Evolutionary conservation across 2,329 filamentous ascomycete genomes (phyloP), one percentile per base, ranked within the genome.

Genomic region (Zasmidium citrigriseum): DNA sequence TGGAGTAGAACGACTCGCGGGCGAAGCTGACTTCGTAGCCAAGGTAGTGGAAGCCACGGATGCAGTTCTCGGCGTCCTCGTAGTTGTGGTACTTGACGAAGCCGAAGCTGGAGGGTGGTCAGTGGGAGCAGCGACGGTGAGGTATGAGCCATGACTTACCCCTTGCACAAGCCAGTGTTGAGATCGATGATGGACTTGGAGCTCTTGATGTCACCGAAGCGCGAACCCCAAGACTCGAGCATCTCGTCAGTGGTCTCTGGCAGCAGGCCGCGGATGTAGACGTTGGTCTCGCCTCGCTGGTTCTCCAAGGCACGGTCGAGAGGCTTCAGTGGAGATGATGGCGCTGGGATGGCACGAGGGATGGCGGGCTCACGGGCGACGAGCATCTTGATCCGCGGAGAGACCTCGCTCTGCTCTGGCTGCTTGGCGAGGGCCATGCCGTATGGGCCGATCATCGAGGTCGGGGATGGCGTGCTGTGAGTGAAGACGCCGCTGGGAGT

Each of bases 151-250:
- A 16, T 52, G 9, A 77, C 83, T 70, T 78, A 96, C 95, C 95
- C 95, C 79, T 99, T 99, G 85, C 95, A 99, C 63, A 92, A 88
- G 60, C 92, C 91, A 50, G 91, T 96, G 66, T 89, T 88, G 53
- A 93, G 89, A 77, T 99, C 96, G 70, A 99, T 96, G 77, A 99
- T 99, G 14, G 96, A 95, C 82, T 99, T 99, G 71, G 92, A 97
- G 65, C 93, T 96, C 78, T 96, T 91, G 58, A 99, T 95, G 60
- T 89, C 87, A 45, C 95, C 96, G 72, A 98, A 99, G 52, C 93
- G 90, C 67, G 86, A 82, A 46, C 93, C 89, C 77, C 95, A 98
- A 46, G 83, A 82, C 68, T 89, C 84, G 18, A 99, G 81, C 72
- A 96, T 88, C 51, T 96, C 90, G 70, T 99, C 95, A 50, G 96